These are phyloP conservation scores for Schwanniomyces yamadae DNA, from an alignment of 805 yeast genomes.

Conservation along the genomic window DNA sequence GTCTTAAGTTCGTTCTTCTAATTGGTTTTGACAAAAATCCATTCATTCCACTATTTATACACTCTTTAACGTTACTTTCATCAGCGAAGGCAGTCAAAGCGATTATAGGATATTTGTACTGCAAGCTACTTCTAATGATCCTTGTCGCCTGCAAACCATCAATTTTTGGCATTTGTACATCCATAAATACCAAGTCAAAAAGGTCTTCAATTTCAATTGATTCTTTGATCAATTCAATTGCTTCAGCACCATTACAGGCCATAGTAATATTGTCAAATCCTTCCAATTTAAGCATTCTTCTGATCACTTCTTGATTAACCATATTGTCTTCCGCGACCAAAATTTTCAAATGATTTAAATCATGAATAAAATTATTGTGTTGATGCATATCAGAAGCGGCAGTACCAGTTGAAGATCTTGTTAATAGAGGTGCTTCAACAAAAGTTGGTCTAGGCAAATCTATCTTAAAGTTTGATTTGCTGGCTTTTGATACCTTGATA, in stretches of 20 bases:
- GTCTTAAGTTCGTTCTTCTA: conserved; percentile 63
- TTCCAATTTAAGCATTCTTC: conserved; percentile 82
- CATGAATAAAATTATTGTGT: conserved; percentile 20
- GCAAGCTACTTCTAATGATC: conserved; percentile 61
- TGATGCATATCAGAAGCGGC: conserved; percentile 35
- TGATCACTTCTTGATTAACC: conserved; percentile 93
- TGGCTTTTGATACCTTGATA: not conserved
- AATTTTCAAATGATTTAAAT: conserved; percentile 44
- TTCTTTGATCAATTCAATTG: conserved; percentile 63
- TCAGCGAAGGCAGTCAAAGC: conserved; percentile 97
- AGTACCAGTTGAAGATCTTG: conserved; percentile 53
- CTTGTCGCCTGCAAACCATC: conserved; percentile 88
- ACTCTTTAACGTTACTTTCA: conserved; percentile 81
- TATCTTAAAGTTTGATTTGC: not conserved
- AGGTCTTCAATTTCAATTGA: conserved; percentile 38
- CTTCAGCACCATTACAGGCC: conserved; percentile 91
- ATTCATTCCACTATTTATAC: conserved; percentile 88
- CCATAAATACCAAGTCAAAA: conserved; percentile 88
- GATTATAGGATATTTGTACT: conserved; percentile 73
- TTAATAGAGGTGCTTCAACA: conserved; percentile 38
- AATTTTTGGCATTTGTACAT: conserved; percentile 93
- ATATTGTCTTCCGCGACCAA: conserved; percentile 92
- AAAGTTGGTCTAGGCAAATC: not conserved
- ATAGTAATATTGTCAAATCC: conserved; percentile 69
- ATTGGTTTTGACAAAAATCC: conserved; percentile 90